Evolutionary conservation across 306 rosid genomes (phyloP), one percentile per base, ranked within the genome.

Genomic region (Inga laurina): DNA sequence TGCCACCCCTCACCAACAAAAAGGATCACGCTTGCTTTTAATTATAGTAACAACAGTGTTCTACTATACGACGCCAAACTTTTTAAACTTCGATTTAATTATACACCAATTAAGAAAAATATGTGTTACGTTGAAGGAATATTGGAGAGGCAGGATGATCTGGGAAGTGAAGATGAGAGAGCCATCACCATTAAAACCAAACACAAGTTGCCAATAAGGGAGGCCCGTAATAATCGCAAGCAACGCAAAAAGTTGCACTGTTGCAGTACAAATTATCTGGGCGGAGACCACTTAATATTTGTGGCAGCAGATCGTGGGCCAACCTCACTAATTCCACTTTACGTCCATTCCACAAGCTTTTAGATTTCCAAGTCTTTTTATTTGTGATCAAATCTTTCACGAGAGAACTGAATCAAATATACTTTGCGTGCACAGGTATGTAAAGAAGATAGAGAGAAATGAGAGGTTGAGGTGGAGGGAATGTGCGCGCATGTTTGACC

Each of bases 271-370:
- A 62, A 72, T 69, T 37, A 34, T 27, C 68, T 62, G 44, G 1
- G 83, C n/a, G 7, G 10, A 14, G 9, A 51, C 74, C 14, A 74
- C 82, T 39, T 5, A 77, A 68, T 69, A 59, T 64, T 7, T 54
- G 86, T 84, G 84, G 86, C 69, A 57, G 44, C 64, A 72, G 27
- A 10, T 43, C 30, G 80, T 79, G 82, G 84, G 81, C 84, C 84
- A 48, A 14, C 41, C 59, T 43, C 84, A 24, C 59, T 39, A 54
- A 46, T 80, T 74, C 79, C 79, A 82, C 84, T 75, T 74, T 82
- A 81, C 68, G 78, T 41, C 57, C 73, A 84, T 81, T 87, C 82
- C 83, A 67, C 84, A 32, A 59, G 78, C 84, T 84, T 84, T 68
- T 67, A 44, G 19, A 74, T 84, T 84, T 74, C 35, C 56, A 39